Conservation (phyloP, 352 stramenopile species). For the Elongisporangium anandrum region DNA sequence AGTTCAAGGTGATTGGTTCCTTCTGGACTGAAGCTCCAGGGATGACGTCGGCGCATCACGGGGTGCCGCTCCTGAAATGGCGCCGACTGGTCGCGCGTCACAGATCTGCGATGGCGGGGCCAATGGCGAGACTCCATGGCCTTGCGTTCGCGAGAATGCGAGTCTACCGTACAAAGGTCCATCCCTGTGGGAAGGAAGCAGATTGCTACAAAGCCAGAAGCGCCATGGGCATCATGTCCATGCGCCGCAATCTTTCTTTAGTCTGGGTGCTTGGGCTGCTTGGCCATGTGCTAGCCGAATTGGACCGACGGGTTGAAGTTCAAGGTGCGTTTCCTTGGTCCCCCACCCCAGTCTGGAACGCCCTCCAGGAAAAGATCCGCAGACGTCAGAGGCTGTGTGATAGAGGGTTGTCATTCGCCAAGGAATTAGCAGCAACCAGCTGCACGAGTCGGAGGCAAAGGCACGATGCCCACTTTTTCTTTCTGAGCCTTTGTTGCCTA, state of each 20-base stretch:
- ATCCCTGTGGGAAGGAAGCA: not conserved
- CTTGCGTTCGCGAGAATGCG: not conserved
- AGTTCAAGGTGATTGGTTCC: not conserved
- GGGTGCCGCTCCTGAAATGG: not conserved
- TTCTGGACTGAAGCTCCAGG: not conserved
- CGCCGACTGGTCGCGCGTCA: not conserved
- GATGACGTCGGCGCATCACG: not conserved
- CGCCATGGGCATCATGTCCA: not conserved
- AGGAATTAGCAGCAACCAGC: no score
- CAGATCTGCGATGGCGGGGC: not conserved
- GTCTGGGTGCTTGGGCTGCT: not conserved
- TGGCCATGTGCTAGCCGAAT: not conserved
- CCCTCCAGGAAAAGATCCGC: not conserved
- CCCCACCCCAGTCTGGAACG: no score
- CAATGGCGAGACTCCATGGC: not conserved
- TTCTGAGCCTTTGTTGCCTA: no score
- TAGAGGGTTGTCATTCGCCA: not conserved
- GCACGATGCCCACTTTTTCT: no score
- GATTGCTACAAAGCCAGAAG: not conserved
- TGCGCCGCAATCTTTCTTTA: not conserved
- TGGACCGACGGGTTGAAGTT: not conserved
- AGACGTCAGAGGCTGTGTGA: not conserved
- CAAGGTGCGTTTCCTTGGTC: not conserved
- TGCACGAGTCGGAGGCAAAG: no score
- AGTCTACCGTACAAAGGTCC: not conserved